Evolutionary conservation across 306 rosid species (phyloP).

Genomic region (Prunus mongolica): DNA sequence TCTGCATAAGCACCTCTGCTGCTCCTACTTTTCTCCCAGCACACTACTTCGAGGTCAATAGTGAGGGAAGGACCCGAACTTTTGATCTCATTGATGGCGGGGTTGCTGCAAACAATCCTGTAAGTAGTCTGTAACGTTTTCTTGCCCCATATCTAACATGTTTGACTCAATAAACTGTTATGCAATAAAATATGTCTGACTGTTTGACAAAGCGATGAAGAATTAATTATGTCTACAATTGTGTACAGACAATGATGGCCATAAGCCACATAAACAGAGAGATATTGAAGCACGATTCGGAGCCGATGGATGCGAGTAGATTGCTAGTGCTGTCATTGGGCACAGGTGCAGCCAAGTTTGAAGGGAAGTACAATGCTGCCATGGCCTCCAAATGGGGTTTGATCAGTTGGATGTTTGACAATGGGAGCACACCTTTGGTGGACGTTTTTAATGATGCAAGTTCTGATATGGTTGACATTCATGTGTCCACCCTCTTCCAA

Average conservation of each 20-base stretch:
- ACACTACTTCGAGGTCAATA: slow-evolving; percentile 31
- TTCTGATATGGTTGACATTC: slow-evolving; percentile 42
- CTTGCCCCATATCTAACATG: no score
- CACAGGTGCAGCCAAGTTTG: slow-evolving; percentile 35
- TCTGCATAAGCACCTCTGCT: slow-evolving; percentile 44
- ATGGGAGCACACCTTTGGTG: slow-evolving; percentile 35
- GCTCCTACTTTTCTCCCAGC: slow-evolving; percentile 45
- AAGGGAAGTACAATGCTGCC: slow-evolving; percentile 36
- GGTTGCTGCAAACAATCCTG: slow-evolving; percentile 45
- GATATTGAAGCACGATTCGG: not conserved
- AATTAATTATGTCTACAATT: not conserved
- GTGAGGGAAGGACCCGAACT: slow-evolving; percentile 10
- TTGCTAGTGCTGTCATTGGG: slow-evolving; percentile 43
- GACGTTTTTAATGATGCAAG: slow-evolving; percentile 36
- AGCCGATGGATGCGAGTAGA: slow-evolving; percentile 12
- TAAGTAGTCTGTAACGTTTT: slow-evolving; percentile 11
- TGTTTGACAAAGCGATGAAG: not conserved
- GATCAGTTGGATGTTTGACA: slow-evolving; percentile 27
- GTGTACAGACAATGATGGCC: slow-evolving; percentile 37
- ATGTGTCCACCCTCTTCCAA: slow-evolving; percentile 40
- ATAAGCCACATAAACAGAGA: slow-evolving; percentile 27
- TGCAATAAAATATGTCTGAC: not conserved
- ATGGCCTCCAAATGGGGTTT: slow-evolving; percentile 38
- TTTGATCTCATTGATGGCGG: slow-evolving; percentile 42
- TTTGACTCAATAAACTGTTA: not conserved